phyloP scores from a whole-genome alignment of 345 rosid genomes.

The Aegle marmelos region DNA sequence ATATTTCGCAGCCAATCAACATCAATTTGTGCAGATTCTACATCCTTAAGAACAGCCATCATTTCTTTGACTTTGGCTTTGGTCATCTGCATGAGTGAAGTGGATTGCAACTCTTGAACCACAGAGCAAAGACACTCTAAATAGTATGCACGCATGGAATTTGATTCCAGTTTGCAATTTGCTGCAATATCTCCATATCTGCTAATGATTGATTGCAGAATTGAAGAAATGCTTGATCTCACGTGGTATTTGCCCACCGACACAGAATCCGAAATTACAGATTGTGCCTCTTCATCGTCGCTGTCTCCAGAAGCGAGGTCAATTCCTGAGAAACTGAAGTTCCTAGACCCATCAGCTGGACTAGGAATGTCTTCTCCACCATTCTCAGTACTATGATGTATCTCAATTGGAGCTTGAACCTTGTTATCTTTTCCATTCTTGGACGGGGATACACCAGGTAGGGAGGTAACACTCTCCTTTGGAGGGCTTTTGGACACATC shows the following conservation, averaged over 20 bases:
- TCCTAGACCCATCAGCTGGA: slow-evolving; percentile 19
- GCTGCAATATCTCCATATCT: slow-evolving; percentile 85
- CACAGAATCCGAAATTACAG: slow-evolving; percentile 66
- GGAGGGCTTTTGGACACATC: slow-evolving; percentile 24
- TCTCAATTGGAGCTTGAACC: slow-evolving; percentile 13
- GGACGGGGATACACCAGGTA: slow-evolving; percentile 4
- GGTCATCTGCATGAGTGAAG: slow-evolving; percentile 50
- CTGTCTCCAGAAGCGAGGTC: slow-evolving; percentile 35
- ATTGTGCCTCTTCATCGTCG: slow-evolving; percentile 49
- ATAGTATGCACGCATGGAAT: slow-evolving; percentile 63
- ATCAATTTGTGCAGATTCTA: slow-evolving; percentile 63
- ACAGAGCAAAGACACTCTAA: slow-evolving; percentile 70
- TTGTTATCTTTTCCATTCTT: slow-evolving; percentile 25
- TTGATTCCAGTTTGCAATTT: slow-evolving; percentile 61
- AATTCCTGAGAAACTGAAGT: slow-evolving; percentile 43
- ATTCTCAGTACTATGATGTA: slow-evolving; percentile 12
- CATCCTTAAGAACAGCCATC: slow-evolving; percentile 72
- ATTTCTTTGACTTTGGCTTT: slow-evolving; percentile 63
- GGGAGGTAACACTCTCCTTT: slow-evolving; percentile 9
- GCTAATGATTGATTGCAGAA: slow-evolving; percentile 49
- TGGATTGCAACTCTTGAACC: slow-evolving; percentile 68
- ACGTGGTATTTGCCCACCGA: slow-evolving; percentile 74
- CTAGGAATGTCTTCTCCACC: slow-evolving; percentile 13
- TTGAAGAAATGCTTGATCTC: slow-evolving; percentile 45
- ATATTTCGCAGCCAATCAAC: slow-evolving; percentile 56